Conservation (phyloP, 306 rosid genomes). For the Pachyrhizus erosus region DNA sequence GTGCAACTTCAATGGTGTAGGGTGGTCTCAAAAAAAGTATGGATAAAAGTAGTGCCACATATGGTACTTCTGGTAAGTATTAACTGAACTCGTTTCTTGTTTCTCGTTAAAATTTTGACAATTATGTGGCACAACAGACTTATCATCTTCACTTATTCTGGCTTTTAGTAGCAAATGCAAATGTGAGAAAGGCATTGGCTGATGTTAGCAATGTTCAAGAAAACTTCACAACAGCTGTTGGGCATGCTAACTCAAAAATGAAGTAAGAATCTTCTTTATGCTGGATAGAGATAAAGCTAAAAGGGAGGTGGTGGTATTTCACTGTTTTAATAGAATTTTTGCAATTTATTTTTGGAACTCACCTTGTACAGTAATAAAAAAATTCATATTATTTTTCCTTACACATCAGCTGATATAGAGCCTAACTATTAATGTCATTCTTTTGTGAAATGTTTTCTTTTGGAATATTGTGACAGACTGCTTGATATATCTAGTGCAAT, state of each 20-base stretch:
- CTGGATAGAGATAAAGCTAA: slow-evolving; percentile 16
- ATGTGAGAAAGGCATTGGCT: slow-evolving; percentile 69
- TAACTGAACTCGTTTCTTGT: background rate
- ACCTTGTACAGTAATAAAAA: background rate
- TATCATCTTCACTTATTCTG: slow-evolving; percentile 6
- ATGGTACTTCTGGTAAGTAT: slow-evolving; percentile 59
- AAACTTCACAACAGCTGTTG: slow-evolving; percentile 48
- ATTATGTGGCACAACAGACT: slow-evolving; percentile 2
- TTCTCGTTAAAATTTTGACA: background rate
- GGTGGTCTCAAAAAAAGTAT: slow-evolving; percentile 50
- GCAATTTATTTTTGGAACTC: slow-evolving; percentile 10
- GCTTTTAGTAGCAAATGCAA: slow-evolving; percentile 51
- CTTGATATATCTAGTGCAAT: background rate
- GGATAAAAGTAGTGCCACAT: slow-evolving; percentile 57
- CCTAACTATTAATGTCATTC: background rate
- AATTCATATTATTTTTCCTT: background rate
- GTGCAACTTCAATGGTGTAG: slow-evolving; percentile 49
- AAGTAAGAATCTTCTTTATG: slow-evolving; percentile 61
- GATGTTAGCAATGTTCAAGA: slow-evolving; percentile 76
- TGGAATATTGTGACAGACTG: slow-evolving; percentile 11
- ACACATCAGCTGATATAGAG: background rate
- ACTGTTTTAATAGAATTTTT: background rate
- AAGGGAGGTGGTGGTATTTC: background rate
- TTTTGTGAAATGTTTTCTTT: slow-evolving; percentile 1
- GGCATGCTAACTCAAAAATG: slow-evolving; percentile 53